phyloP scores from a whole-genome alignment of 495 filamentous ascomycete species.

The Trichocladium antarcticum region DNA sequence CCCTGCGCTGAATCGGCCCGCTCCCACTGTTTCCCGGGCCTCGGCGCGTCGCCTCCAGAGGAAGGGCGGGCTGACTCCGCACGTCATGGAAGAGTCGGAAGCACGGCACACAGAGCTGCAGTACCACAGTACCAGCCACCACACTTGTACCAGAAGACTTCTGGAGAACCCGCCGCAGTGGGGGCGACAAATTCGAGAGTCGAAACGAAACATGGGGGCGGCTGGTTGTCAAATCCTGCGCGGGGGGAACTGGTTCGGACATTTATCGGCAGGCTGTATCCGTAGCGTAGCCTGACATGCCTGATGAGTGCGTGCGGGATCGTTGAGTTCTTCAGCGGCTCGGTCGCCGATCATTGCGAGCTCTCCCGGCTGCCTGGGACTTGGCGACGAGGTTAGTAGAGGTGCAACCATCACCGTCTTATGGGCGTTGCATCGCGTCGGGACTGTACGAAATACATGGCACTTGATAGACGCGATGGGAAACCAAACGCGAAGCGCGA shows the following conservation, averaged over 20 bases:
- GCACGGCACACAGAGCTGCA: neutral
- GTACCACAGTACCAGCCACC: too few species aligned
- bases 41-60: neutral
- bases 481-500: conserved; percentile 8
- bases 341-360: too few species aligned
- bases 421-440: too few species aligned
- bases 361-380: too few species aligned
- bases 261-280: neutral
- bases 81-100: conserved; percentile 2
- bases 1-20: neutral
- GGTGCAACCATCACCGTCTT: too few species aligned
- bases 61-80: neutral
- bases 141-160: too few species aligned
- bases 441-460: too few species aligned
- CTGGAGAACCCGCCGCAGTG: too few species aligned
- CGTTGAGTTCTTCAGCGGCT: too few species aligned
- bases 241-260: neutral
- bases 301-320: too few species aligned
- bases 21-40: neutral
- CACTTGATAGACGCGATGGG: neutral
- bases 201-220: neutral
- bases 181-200: neutral
- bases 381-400: too few species aligned
- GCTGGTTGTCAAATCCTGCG: neutral
- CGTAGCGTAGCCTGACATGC: too few species aligned